Conservation (phyloP, 306 rosid species). For the Trifolium subterraneum region DNA sequence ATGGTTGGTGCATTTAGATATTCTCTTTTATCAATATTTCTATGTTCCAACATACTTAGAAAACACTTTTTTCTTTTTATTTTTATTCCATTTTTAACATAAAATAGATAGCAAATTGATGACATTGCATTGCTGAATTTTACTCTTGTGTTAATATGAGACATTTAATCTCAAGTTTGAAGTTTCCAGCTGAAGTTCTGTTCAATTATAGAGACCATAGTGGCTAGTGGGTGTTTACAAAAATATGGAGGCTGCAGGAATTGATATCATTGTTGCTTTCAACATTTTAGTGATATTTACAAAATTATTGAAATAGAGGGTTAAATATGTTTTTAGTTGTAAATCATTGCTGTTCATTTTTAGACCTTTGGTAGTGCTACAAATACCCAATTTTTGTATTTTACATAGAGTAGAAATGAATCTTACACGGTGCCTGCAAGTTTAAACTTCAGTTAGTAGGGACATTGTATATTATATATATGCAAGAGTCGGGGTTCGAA, state of each 20-base stretch:
- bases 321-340: not conserved
- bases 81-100: not conserved
- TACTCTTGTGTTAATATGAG: conserved; percentile 4
- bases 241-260: not conserved
- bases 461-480: too few relatives aligned
- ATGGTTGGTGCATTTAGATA: conserved; percentile 1
- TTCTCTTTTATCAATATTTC: not conserved
- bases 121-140: conserved; percentile 8
- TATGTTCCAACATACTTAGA: conserved; percentile 13
- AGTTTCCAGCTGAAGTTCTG: not conserved
- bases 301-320: not conserved
- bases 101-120: conserved; percentile 13
- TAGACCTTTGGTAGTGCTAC: not conserved
- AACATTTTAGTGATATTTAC: not conserved
- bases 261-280: not conserved
- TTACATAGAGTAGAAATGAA: not conserved
- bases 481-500: too few relatives aligned
- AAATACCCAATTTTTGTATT: not conserved
- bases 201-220: not conserved
- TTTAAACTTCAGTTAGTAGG: too few relatives aligned
- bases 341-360: not conserved
- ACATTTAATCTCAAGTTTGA: conserved; percentile 7
- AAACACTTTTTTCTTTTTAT: not conserved
- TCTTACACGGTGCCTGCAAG: too few relatives aligned
- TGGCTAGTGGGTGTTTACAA: not conserved